Evolutionary conservation across 192 early-diverging fungal genomes (phyloP), one percentile per base, ranked within the genome.

Genomic region (Lobulomyces angularis): DNA sequence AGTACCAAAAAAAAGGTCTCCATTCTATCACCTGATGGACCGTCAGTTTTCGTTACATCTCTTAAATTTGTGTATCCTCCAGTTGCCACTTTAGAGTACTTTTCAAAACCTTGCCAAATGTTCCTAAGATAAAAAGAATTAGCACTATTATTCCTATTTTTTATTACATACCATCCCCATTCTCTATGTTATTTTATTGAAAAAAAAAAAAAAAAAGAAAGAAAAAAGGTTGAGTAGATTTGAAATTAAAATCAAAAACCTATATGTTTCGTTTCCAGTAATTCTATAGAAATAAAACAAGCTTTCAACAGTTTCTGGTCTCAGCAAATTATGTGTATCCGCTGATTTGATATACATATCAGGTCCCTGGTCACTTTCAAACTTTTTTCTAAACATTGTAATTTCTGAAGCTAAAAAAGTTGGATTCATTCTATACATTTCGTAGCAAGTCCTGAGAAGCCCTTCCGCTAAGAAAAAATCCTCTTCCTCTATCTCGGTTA

Each of bases 271-370:
- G 43, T 96, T 77, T 8, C 86, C 85, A 9, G 91, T 96, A 18
- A 90, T 51, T 24, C 87, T 56, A 63, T 78, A 92, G 44, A 92
- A 48, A 16, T 86, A 62, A 66, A 92, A 91, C 35, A 96, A 55
- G 44, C 80, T 83, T 46, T 96, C 91, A 3, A 90, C 64, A 0
- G 86, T 87, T 51, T 96, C 91, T 2, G 88, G 87, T 29, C 92
- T 59, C 54, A 97, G 58, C 28, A 88, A 55, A 57, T 88, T 84
- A 47, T 88, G 84, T 6, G 51, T 59, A 55, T 88, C 84, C 8
- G 42, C 22, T 8, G 54, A 35, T 24, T 79, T 69, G 42, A 85
- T 82, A 8, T 55, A 46, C 50, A 85, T 80, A 47, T 89, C 86
- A 7, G 43, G 37, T 16, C 38, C 41, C 43, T 22, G 27, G 26